Evolutionary conservation across 2,329 filamentous ascomycete genomes (phyloP).

Genomic region (Penicillium janthinellum): DNA sequence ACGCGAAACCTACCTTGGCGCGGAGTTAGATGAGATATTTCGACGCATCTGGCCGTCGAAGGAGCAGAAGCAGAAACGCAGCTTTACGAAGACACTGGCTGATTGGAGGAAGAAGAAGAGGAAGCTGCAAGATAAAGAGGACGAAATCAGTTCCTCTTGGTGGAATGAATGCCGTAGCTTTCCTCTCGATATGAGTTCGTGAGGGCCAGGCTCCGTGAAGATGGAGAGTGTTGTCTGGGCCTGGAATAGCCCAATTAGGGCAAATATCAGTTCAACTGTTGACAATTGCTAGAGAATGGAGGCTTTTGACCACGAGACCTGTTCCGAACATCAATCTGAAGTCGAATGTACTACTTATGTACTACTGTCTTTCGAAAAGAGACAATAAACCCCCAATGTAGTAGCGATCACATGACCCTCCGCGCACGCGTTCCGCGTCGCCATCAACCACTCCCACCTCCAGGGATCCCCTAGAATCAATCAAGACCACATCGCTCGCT

Average conservation of each 20-base stretch:
- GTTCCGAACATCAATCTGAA: too few relatives aligned
- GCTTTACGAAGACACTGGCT: not conserved
- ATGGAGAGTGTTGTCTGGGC: too few relatives aligned
- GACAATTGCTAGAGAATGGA: too few relatives aligned
- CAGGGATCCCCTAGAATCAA: not conserved
- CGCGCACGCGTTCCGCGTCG: constrained; percentile 6
- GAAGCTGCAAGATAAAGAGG: not conserved
- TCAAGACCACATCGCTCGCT: not conserved
- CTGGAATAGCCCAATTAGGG: too few relatives aligned
- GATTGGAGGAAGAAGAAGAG: not conserved
- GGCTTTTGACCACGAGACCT: too few relatives aligned
- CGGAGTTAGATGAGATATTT: not conserved
- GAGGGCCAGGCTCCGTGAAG: too few relatives aligned
- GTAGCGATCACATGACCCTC: constrained; percentile 8
- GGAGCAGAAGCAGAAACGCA: not conserved
- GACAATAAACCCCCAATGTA: not conserved
- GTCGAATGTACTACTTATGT: too few relatives aligned
- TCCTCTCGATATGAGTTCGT: not conserved
- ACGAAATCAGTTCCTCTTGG: not conserved
- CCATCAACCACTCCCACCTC: not conserved
- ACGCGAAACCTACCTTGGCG: not conserved
- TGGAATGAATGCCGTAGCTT: not conserved
- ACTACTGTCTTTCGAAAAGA: too few relatives aligned
- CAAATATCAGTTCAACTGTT: too few relatives aligned
- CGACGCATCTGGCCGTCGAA: not conserved